Base-by-base conservation (phyloP, 345 rosid genomes). In the Sapria himalayana region DNA sequence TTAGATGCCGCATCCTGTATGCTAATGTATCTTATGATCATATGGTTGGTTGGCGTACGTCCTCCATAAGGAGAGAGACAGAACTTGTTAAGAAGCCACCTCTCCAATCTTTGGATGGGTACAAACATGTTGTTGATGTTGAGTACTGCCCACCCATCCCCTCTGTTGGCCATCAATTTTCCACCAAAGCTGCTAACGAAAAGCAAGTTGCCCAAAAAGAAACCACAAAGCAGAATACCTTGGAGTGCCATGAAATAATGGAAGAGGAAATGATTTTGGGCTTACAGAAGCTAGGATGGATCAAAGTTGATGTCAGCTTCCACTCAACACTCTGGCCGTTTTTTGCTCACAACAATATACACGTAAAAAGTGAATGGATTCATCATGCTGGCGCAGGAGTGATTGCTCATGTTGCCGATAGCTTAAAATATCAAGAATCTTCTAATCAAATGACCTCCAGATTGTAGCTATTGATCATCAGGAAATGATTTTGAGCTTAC, bases 31-130 rank as follows among this genome's bases (percentile, higher is more conserved):
- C 98, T 42, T 89, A 78, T 50, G 98, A 89, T 69, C 82, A 89
- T 63, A 82, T 89, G 98, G 98, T 89, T 50, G 98, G 98, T 43
- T 89, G 98, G 98, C 98, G 98, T 43, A 89, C 94, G 39, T 89
- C 97, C 36, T 86, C 97, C 43, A 66, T 86, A 41, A 78, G 97
- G 65, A 70, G 97, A 63, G 94, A 78, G 63, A 70, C 56, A 13
- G 97, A 86, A 65, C 93, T 78, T 51, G 63, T 70, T 14, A 73
- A 66, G 80, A 65, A 86, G 97, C 94, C 97, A 25, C 85, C 97
- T 44, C 57, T 38, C 5, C 60, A 74, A 55, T 86, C 97, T 35
- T 51, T 86, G 66, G 94, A 86, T 54, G 97, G 97, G 39, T 81
- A 86, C 71, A 74, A 86, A 59, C 97, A 81, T 33, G 82, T 86